Evolutionary conservation across 2,329 filamentous ascomycete species (phyloP).

Genomic region (Alternaria postmessia): DNA sequence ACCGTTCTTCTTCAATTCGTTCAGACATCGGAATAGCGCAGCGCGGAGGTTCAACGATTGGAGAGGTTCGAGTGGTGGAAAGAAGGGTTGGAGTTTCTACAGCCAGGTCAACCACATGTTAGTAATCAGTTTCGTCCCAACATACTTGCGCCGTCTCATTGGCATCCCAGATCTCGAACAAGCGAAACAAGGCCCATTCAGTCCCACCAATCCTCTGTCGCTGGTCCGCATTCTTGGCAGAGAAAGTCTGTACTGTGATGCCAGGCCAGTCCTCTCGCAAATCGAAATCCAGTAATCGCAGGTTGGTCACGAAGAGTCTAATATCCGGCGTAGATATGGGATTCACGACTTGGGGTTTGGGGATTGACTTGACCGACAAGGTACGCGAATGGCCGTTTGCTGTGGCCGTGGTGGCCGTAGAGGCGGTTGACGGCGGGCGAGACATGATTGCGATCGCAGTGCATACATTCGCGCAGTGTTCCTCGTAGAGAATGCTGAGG

Average conservation of each 20-base stretch:
- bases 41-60: constrained; percentile 91
- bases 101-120: constrained; percentile 1
- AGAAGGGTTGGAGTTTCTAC: constrained; percentile 88
- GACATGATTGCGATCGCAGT: constrained; percentile 32
- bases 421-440: constrained; percentile 35
- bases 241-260: constrained; percentile 75
- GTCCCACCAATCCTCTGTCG: constrained; percentile 82
- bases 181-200: constrained; percentile 90
- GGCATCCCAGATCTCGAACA: constrained; percentile 85
- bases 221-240: constrained; percentile 74
- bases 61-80: constrained; percentile 86
- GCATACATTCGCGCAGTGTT: constrained; percentile 3
- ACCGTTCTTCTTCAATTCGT: constrained; percentile 87
- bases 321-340: constrained; percentile 38
- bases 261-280: constrained; percentile 79
- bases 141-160: constrained; percentile 75
- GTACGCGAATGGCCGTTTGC: constrained; percentile 35
- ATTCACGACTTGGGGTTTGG: constrained; percentile 31
- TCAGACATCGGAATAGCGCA: constrained; percentile 80
- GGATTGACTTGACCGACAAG: constrained; percentile 45
- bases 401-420: constrained; percentile 28
- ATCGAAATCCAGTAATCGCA: constrained; percentile 84
- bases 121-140: neutral
- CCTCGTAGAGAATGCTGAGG: neutral
- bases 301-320: constrained; percentile 78